Base-by-base conservation (phyloP, 345 rosid genomes). In the Carallia brachiata region DNA sequence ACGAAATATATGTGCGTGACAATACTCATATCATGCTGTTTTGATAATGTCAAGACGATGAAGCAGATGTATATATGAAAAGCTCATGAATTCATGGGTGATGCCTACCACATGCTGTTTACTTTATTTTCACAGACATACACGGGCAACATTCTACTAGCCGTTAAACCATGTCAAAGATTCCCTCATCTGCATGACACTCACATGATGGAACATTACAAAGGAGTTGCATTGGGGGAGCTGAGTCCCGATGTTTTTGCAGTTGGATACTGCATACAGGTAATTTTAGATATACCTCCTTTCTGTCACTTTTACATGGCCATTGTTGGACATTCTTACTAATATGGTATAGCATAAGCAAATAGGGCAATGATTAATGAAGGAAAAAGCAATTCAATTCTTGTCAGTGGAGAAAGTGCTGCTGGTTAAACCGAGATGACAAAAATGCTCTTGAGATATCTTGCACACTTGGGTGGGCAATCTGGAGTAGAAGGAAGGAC, bases 401-500 rank as follows among this genome's bases (percentile, higher is more conserved):
- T 93, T 67, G 98, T 93, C 52, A 93, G 98, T 80, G 98, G 98
- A 73, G 98, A 93, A 83, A 93, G 98, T 72, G 98, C 97, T 72
- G 98, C 98, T 66, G 98, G 98, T 75, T 90, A 93, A 79, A 93
- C 98, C n/a, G 98, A 93, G 92, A 93, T 97, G 60, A 93, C 98
- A 44, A 93, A 93, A 81, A 90, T 93, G 98, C 98, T 93, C 66
- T 90, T 93, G 98, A 87, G 96, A 27, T 93, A 93, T 80, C 98
- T 93, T 80, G 98, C 98, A 70, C 85, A 73, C 83, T 84, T 93
- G 48, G 98, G 98, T 69, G 98, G 98, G 70, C 89, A 96, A 81
- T 89, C 97, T 37, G 98, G 98, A 44, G 96, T 93, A 52, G 98
- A 93, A 85, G 98, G 98, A 63, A 82, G 98, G 75, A 93, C 98